These are phyloP conservation scores for Cornus controversa DNA, from an alignment of 148 eudicot genomes.

Conservation along the genomic window DNA sequence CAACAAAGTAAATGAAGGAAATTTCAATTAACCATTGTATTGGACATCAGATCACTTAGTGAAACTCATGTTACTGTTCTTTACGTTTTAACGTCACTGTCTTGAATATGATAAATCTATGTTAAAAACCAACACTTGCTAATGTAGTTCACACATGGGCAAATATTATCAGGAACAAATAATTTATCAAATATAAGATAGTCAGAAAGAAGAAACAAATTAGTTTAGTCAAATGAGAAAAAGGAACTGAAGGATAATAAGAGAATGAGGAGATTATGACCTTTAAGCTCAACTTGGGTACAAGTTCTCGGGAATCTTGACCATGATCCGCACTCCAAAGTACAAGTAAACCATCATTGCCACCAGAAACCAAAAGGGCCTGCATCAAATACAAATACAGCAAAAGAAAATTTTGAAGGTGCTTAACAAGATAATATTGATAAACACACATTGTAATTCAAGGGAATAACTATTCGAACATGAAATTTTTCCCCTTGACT, in stretches of 20 bases:
- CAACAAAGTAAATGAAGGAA: not conserved
- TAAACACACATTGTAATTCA: not conserved
- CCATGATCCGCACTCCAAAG: slow-evolving; percentile 92
- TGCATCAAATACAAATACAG: slow-evolving; percentile 28
- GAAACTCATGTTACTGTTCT: not conserved
- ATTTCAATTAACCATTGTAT: not conserved
- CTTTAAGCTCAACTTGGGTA: slow-evolving; percentile 88
- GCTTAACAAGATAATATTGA: not conserved
- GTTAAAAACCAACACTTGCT: not conserved
- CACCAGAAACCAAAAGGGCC: slow-evolving; percentile 97
- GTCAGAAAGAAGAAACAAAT: not conserved
- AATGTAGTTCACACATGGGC: not conserved
- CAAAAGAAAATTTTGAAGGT: slow-evolving; percentile 4
- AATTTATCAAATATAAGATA: not conserved
- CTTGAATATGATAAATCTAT: not conserved
- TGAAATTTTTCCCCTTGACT: too few relatives aligned
- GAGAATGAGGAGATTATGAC: slow-evolving; percentile 36
- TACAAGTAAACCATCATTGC: slow-evolving; percentile 91
- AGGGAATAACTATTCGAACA: not conserved
- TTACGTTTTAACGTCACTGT: not conserved
- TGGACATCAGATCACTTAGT: not conserved
- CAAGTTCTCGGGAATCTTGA: slow-evolving; percentile 91
- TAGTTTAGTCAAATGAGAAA: too few relatives aligned
- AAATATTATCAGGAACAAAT: not conserved
- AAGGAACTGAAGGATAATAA: not conserved